These are phyloP conservation scores for Cardamine chenopodiifolia DNA, from an alignment of 345 rosid species.

Conservation along the genomic window DNA sequence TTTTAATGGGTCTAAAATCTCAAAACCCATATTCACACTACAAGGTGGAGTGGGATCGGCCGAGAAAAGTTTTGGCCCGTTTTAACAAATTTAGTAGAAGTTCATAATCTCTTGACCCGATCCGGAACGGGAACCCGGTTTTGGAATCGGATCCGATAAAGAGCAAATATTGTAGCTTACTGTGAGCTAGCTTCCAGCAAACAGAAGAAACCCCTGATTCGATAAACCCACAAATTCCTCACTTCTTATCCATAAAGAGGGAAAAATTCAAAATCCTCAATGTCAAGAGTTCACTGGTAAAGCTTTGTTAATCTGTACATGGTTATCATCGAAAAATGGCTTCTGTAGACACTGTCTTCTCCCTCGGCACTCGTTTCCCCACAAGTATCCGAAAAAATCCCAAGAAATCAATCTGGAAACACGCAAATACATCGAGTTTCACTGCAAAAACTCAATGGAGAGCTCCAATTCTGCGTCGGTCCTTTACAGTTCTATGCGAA, in stretches of 20 bases:
- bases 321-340: slow-evolving; percentile 44
- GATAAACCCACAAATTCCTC: not conserved
- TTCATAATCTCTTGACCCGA: not conserved
- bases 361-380: slow-evolving; percentile 51
- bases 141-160: slow-evolving; percentile 7
- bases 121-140: not conserved
- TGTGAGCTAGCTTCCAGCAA: not conserved
- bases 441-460: slow-evolving; percentile 39
- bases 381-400: slow-evolving; percentile 25
- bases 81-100: not conserved
- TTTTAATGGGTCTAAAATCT: no score
- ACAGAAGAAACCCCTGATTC: slow-evolving; percentile 5
- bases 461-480: slow-evolving; percentile 49
- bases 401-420: slow-evolving; percentile 31
- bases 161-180: not conserved
- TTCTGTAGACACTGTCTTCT: slow-evolving; percentile 50
- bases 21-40: no score
- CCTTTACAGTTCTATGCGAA: slow-evolving; percentile 58
- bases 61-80: not conserved
- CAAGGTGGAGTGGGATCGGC: not conserved
- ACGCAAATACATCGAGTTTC: slow-evolving; percentile 20
- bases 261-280: not conserved
- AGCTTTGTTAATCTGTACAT: slow-evolving; percentile 10
- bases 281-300: not conserved
- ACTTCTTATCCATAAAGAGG: slow-evolving; percentile 15